phyloP scores from a whole-genome alignment of 495 filamentous ascomycete species.

The Xylaria grammica region DNA sequence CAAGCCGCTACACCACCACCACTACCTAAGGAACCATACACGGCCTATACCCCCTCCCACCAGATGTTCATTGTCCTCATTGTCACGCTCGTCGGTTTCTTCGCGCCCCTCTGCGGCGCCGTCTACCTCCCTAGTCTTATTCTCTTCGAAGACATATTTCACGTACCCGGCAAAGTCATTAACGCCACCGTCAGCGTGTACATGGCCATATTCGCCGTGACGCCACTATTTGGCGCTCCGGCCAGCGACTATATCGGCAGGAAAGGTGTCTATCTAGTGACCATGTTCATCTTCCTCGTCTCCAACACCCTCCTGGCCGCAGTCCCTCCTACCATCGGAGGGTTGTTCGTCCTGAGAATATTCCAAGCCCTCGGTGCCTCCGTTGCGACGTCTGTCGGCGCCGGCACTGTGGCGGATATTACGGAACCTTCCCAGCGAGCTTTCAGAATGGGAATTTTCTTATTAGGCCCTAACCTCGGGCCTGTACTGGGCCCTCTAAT shows the following conservation, averaged over 20 bases:
- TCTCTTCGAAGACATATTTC: slow-evolving; percentile 31
- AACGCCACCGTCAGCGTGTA: slow-evolving; percentile 42
- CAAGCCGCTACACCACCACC: neutral
- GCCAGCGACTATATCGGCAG: slow-evolving; percentile 8
- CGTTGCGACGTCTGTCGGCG: slow-evolving; percentile 36
- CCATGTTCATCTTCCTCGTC: slow-evolving; percentile 32
- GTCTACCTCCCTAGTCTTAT: slow-evolving; percentile 39
- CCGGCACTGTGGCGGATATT: slow-evolving; percentile 41
- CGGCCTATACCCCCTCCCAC: slow-evolving; percentile 28
- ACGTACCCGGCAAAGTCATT: slow-evolving; percentile 29
- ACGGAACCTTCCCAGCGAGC: slow-evolving; percentile 34
- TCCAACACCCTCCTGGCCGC: slow-evolving; percentile 38
- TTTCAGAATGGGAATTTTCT: slow-evolving; percentile 31
- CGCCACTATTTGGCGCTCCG: slow-evolving; percentile 22
- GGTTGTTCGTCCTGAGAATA: slow-evolving; percentile 35
- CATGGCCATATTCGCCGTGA: slow-evolving; percentile 39
- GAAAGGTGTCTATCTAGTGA: slow-evolving; percentile 32
- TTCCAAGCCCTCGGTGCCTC: slow-evolving; percentile 38
- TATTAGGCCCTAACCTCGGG: slow-evolving; percentile 42
- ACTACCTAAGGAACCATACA: slow-evolving; percentile 26
- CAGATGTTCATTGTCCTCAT: slow-evolving; percentile 31
- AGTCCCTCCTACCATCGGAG: slow-evolving; percentile 34
- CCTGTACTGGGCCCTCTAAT: slow-evolving; percentile 40
- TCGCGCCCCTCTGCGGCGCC: slow-evolving; percentile 36
- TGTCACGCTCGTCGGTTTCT: slow-evolving; percentile 38